Evolutionary conservation across 2,329 filamentous ascomycete species (phyloP).

Genomic region (Geoglossum cookeanum): DNA sequence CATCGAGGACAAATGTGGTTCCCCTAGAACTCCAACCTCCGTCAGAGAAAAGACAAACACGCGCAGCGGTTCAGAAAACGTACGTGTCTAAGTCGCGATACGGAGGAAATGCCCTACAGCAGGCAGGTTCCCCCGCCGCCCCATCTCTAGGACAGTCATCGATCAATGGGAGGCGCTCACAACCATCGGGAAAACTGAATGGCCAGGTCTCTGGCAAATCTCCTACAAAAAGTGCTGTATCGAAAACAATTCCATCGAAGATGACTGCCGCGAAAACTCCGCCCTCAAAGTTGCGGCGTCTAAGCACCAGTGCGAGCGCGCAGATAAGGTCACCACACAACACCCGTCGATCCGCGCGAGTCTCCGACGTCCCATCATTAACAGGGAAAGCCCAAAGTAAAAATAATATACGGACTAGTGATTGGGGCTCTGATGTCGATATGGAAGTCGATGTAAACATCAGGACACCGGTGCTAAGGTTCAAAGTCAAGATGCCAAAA

Average conservation of each 20-base stretch:
- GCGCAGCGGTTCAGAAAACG: conserved; percentile 17
- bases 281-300: not conserved
- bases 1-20: conserved; percentile 34
- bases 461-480: conserved; percentile 20
- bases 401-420: not conserved
- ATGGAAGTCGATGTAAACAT: not conserved
- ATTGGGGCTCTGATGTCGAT: conserved; percentile 2
- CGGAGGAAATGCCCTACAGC: conserved; percentile 11
- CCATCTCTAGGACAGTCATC: conserved; percentile 5
- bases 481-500: conserved; percentile 32
- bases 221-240: not conserved
- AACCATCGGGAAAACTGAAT: conserved; percentile 5
- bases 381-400: not conserved
- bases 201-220: not conserved
- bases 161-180: conserved; percentile 6
- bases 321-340: not conserved
- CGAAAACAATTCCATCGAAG: not conserved
- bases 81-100: conserved; percentile 13
- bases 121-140: conserved; percentile 4
- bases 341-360: not conserved
- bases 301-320: not conserved
- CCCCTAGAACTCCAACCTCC: conserved; percentile 28
- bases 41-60: conserved; percentile 27
- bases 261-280: not conserved
- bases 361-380: not conserved